These are phyloP conservation scores for Cyberlindnera mycetangii DNA, from an alignment of 805 yeast genomes.

Conservation along the genomic window DNA sequence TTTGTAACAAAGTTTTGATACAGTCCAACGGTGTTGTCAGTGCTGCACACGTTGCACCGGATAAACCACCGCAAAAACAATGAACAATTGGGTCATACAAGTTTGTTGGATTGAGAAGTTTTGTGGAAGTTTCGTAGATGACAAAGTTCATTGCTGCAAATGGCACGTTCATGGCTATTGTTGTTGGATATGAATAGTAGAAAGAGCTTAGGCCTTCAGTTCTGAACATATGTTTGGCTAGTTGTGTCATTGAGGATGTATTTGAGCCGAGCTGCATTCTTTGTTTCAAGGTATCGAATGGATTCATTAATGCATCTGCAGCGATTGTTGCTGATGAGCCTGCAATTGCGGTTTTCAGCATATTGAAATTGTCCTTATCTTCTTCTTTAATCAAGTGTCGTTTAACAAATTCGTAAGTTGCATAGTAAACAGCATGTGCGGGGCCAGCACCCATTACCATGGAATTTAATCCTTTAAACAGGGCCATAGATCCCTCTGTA, in stretches of 20 bases:
- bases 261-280: slow-evolving; percentile 69
- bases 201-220: slow-evolving; percentile 77
- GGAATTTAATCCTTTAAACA: slow-evolving; percentile 93
- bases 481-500: slow-evolving; percentile 80
- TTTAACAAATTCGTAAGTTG: slow-evolving; percentile 81
- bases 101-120: slow-evolving; percentile 72
- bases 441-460: slow-evolving; percentile 98
- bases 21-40: slow-evolving; percentile 93
- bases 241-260: slow-evolving; percentile 27
- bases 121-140: slow-evolving; percentile 82
- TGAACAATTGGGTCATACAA: slow-evolving; percentile 86
- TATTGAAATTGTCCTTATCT: slow-evolving; percentile 49
- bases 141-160: slow-evolving; percentile 94
- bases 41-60: slow-evolving; percentile 96
- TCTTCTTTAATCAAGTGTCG: slow-evolving; percentile 33
- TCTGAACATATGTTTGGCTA: slow-evolving; percentile 48
- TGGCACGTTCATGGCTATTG: slow-evolving; percentile 87
- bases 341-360: slow-evolving; percentile 78
- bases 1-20: slow-evolving; percentile 86
- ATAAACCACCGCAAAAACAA: slow-evolving; percentile 88
- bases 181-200: slow-evolving; percentile 91
- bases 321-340: slow-evolving; percentile 93
- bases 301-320: slow-evolving; percentile 95
- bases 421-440: slow-evolving; percentile 94
- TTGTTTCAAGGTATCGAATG: slow-evolving; percentile 93